Base-by-base conservation (phyloP, 148 eudicot genomes). In the Beta vulgaris region DNA sequence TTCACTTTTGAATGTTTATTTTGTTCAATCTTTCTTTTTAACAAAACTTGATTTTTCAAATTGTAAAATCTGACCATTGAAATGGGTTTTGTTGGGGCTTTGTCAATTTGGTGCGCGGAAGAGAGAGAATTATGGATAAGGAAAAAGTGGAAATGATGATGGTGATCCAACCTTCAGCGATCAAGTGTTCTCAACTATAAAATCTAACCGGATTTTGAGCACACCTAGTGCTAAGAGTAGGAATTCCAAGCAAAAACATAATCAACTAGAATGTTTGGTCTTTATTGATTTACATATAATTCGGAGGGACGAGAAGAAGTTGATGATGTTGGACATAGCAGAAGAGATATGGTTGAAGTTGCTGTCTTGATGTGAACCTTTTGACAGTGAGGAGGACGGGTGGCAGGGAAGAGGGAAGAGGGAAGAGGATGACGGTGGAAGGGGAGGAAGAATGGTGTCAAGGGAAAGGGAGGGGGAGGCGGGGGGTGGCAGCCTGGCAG, bases 121-220 rank as follows among this genome's bases (percentile, higher is more conserved):
- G 0, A 26, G 1, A 60, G 62, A 39, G 36, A 42, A 75, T 53
- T 68, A 80, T 80, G 78, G 78, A 49, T 4, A 29, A 60, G 29
- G 62, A 69, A 16, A 55, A 60, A 54, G 42, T 42, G 19, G 66
- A 43, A 60, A 34, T 23, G 8, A 46, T 35, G 74, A 19, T 10
- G 13, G 25, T 16, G 48, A 71, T 19, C 23, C 48, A 44, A 72
- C 40, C 1, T 77, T 86, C 16, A 77, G 37, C 73, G 82, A 80
- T 68, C 74, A 82, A 31, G 60, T 90, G 49, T 79, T 88, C 44
- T 85, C 90, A 15, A 86, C 82, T 62, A 76, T 54, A 18, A n/a
- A n/a, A n/a, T n/a, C n/a, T n/a, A n/a, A n/a, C n/a, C n/a, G n/a
- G n/a, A n/a, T n/a, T n/a, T n/a, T n/a, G n/a, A n/a, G n/a, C n/a